Evolutionary conservation across 345 rosid species (phyloP), one percentile per base, ranked within the genome.

Genomic region (Eucalyptus fibrosa): DNA sequence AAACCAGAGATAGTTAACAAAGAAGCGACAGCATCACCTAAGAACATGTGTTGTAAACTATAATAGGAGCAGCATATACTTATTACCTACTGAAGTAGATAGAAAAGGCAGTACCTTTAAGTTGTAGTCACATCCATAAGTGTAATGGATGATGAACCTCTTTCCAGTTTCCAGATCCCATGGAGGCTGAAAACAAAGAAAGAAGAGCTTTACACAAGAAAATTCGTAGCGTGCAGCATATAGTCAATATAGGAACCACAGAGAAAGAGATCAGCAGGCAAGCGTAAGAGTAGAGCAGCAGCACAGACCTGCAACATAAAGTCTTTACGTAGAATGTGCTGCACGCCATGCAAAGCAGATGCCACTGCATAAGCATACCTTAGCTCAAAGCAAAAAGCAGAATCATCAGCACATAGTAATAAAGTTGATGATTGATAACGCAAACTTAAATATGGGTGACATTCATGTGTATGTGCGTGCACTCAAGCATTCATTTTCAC

Each of bases 361-460:
- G 99, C 99, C 89, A 98, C 93, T 51, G 99, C 99, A 87, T 98
- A 98, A 69, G 98, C 99, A 89, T 98, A 98, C 99, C 99, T 98
- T 91, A 89, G 87, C 56, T 72, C 50, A 50, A 86, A 90, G 80
- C 77, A 88, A 30, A 89, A 81, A 81, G 88, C 26, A 51, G 18
- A 45, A 47, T 45, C 50, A 56, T 86, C 88, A 86, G 21, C 62
- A n/a, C 60, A 67, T 8, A n/a, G 59, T 50, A 60, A 62, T 16
- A 34, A 65, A 88, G 28, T 55, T 59, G 86, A 69, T 21, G 30
- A 77, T 77, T 77, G 47, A 77, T 40, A 42, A 86, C 45, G 12
- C 59, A 50, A 34, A n/a, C 45, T n/a, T 88, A 32, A 49, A 88
- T 24, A 88, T 21, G 18, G 21, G 56, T 17, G 37, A 50, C 86